These are phyloP conservation scores for Calycina herbarum DNA, from an alignment of 2,329 filamentous ascomycete genomes.

Conservation along the genomic window DNA sequence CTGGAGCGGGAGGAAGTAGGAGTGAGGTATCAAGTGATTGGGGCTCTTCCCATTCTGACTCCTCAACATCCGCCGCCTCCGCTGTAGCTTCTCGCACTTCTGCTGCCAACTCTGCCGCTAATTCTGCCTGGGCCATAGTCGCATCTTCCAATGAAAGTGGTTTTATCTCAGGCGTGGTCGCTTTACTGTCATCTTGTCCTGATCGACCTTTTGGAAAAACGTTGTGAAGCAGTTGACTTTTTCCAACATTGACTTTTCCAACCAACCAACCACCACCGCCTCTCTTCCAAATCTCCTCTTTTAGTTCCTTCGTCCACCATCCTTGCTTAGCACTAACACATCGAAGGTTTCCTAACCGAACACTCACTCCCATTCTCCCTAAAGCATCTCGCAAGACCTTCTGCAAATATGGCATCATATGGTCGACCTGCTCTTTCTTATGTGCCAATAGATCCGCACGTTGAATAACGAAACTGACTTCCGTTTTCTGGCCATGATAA, in stretches of 20 bases:
- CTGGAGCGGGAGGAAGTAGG: slow-evolving; percentile 74
- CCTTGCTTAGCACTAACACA: slow-evolving; percentile 82
- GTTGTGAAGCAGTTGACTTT: slow-evolving; percentile 85
- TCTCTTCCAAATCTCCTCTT: slow-evolving; percentile 79
- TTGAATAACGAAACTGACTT: slow-evolving; percentile 89
- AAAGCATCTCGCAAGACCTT: slow-evolving; percentile 76
- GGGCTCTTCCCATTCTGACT: slow-evolving; percentile 14
- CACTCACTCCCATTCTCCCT: slow-evolving; percentile 62
- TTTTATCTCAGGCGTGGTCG: background rate
- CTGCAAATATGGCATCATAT: slow-evolving; percentile 80
- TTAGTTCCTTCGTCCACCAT: slow-evolving; percentile 90
- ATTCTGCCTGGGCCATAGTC: background rate
- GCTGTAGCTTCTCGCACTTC: background rate
- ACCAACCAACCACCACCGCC: slow-evolving; percentile 94
- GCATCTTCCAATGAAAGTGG: background rate
- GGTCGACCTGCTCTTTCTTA: slow-evolving; percentile 79
- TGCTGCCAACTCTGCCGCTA: background rate
- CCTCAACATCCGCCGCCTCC: slow-evolving; percentile 1
- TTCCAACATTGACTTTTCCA: slow-evolving; percentile 97
- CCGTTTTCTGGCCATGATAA: slow-evolving; percentile 65
- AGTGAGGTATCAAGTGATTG: slow-evolving; percentile 36
- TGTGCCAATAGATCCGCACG: slow-evolving; percentile 83
- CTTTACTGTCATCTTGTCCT: slow-evolving; percentile 10
- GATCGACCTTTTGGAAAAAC: slow-evolving; percentile 76
- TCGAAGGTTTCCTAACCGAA: slow-evolving; percentile 84